These are phyloP conservation scores for Turritis glabra DNA, from an alignment of 345 rosid species.

Conservation along the genomic window DNA sequence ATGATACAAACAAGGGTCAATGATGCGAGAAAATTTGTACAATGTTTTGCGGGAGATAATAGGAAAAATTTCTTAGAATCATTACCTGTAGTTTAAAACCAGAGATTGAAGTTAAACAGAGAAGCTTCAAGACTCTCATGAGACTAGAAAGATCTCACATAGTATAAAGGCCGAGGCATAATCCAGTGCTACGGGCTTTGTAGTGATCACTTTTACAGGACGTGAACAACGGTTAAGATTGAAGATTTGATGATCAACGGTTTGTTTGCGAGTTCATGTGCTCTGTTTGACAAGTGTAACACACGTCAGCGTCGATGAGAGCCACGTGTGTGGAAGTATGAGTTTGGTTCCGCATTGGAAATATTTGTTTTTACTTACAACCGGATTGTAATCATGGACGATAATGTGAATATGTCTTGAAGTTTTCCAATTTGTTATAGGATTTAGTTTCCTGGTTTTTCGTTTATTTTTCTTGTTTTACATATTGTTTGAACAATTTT, in stretches of 20 bases:
- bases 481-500: neutral
- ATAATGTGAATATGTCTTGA: neutral
- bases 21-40: neutral
- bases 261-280: neutral
- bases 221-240: neutral
- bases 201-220: neutral
- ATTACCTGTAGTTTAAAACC: slow-evolving; percentile 4
- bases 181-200: neutral
- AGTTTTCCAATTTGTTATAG: neutral
- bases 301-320: neutral
- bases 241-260: neutral
- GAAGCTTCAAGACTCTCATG: slow-evolving; percentile 26
- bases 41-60: neutral
- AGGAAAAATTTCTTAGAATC: neutral
- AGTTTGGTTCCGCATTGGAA: neutral
- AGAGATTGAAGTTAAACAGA: neutral
- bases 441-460: neutral
- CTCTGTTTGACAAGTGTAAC: slow-evolving; percentile 25
- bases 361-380: neutral
- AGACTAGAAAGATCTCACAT: slow-evolving; percentile 14
- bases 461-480: neutral
- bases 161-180: neutral
- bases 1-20: neutral
- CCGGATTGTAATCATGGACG: neutral
- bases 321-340: slow-evolving; percentile 16